phyloP scores from a whole-genome alignment of 495 filamentous ascomycete species.

The Lasiosphaeria hispida region DNA sequence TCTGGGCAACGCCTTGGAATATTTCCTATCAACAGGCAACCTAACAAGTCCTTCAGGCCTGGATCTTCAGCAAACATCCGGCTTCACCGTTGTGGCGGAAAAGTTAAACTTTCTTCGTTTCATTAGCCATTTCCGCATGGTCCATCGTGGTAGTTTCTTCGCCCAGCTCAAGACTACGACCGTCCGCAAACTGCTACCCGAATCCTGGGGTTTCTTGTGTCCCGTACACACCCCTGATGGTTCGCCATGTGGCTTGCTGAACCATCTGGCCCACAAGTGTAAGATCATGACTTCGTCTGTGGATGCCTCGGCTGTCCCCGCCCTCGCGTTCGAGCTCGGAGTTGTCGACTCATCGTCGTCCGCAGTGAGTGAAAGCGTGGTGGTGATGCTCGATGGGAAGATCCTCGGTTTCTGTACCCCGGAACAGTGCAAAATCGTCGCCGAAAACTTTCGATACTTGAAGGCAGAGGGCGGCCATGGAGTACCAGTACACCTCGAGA shows the following conservation, averaged over 20 bases:
- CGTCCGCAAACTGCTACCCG: slow-evolving; percentile 89
- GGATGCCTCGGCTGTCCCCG: slow-evolving; percentile 69
- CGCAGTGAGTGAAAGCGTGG: slow-evolving; percentile 73
- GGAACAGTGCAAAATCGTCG: slow-evolving; percentile 70
- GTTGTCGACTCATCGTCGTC: slow-evolving; percentile 68
- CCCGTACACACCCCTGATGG: slow-evolving; percentile 98
- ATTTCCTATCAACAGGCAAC: slow-evolving; percentile 96
- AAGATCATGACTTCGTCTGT: slow-evolving; percentile 71
- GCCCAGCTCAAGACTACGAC: slow-evolving; percentile 96
- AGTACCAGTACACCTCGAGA: slow-evolving; percentile 81
- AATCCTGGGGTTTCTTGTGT: slow-evolving; percentile 97
- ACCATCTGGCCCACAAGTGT: slow-evolving; percentile 95
- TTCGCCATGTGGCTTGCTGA: slow-evolving; percentile 87
- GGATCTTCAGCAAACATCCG: slow-evolving; percentile 89
- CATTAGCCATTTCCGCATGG: slow-evolving; percentile 98
- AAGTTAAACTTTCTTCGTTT: slow-evolving; percentile 99
- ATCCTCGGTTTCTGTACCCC: slow-evolving; percentile 89
- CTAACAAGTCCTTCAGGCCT: slow-evolving; percentile 85
- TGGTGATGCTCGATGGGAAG: slow-evolving; percentile 83
- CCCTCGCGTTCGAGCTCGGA: slow-evolving; percentile 72
- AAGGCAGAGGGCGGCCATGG: slow-evolving; percentile 89
- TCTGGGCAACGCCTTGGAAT: slow-evolving; percentile 79
- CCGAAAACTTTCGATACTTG: slow-evolving; percentile 84
- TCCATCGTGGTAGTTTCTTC: slow-evolving; percentile 98
- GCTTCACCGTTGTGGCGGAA: slow-evolving; percentile 94